A percentile compares a stretch with the other conserved stretches of the same genome.
Conservation (phyloP, 331 rosid species). For the Saraca asoca region DNA sequence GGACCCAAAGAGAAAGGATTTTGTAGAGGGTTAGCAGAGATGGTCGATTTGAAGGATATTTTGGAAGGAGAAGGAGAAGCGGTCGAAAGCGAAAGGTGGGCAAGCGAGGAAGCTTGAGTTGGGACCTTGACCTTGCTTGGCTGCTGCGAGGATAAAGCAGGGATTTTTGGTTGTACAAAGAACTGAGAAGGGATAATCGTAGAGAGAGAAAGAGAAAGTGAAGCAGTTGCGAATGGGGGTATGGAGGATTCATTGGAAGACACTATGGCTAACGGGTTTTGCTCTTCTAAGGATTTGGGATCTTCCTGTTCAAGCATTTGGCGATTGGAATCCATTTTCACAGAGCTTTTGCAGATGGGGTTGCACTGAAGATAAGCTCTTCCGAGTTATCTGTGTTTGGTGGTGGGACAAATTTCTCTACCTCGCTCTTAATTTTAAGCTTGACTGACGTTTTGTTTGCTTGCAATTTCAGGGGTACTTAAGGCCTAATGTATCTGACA, state of each 20-base stretch:
- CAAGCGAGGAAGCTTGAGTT: slow-evolving; percentile 80
- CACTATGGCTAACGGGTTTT: slow-evolving; percentile 32
- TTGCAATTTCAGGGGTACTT: too few relatives aligned
- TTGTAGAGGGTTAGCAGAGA: slow-evolving; percentile 74
- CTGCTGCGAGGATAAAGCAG: slow-evolving; percentile 46
- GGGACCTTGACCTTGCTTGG: slow-evolving; percentile 69
- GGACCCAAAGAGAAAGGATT: slow-evolving; percentile 66
- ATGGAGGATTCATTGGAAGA: slow-evolving; percentile 28
- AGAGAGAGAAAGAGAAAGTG: slow-evolving; percentile 74
- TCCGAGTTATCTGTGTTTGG: slow-evolving; percentile 1
- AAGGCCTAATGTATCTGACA: too few relatives aligned
- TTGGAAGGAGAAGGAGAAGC: slow-evolving; percentile 49
- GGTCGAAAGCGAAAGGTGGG: slow-evolving; percentile 70
- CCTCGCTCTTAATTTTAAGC: not conserved
- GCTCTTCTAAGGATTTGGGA: slow-evolving; percentile 48
- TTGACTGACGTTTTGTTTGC: not conserved
- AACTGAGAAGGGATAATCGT: slow-evolving; percentile 54
- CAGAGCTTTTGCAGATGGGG: not conserved
- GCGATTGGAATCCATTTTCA: slow-evolving; percentile 50
- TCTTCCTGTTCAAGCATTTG: slow-evolving; percentile 46
- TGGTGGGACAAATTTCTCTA: not conserved
- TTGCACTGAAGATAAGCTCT: slow-evolving; percentile 32
- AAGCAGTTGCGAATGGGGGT: slow-evolving; percentile 59
- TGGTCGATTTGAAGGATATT: slow-evolving; percentile 64
- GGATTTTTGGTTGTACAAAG: slow-evolving; percentile 54